These are phyloP conservation scores for Rosa chinensis DNA, from an alignment of 306 rosid species.

Conservation along the genomic window DNA sequence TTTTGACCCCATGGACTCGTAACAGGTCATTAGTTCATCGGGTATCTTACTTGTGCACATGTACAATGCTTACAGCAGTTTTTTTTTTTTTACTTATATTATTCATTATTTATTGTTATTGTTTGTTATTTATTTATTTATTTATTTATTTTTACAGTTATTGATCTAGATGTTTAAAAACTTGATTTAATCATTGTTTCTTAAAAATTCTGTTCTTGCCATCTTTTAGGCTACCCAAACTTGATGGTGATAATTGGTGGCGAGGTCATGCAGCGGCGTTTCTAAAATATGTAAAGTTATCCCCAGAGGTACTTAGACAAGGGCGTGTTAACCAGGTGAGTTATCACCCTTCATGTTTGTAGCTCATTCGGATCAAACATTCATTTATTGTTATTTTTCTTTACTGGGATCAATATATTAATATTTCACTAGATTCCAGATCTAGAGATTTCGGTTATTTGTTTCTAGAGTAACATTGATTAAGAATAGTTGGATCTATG, in stretches of 20 bases:
- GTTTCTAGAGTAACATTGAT: not conserved
- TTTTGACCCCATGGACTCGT: conserved; percentile 82
- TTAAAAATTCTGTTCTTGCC: not conserved
- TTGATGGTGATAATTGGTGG: conserved; percentile 96
- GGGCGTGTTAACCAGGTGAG: conserved; percentile 91
- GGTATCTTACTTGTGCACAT: conserved; percentile 37
- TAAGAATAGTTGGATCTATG: not conserved
- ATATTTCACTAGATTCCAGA: not conserved
- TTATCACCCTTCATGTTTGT: not conserved
- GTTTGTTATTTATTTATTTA: not conserved
- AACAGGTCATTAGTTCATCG: conserved; percentile 58
- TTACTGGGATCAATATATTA: not conserved
- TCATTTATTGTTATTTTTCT: not conserved
- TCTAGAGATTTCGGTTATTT: not conserved
- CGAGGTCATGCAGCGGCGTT: conserved; percentile 97
- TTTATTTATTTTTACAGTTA: not conserved
- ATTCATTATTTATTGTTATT: not conserved
- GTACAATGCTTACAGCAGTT: conserved; percentile 14
- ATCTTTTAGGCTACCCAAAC: conserved; percentile 56
- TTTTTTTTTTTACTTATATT: not conserved
- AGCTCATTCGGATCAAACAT: not conserved
- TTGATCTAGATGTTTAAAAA: not conserved
- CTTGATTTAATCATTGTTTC: not conserved
- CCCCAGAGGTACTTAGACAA: conserved; percentile 74
- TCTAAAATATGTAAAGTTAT: conserved; percentile 61